Conservation (phyloP, 352 stramenopile species). For the Phytophthora brassicae region DNA sequence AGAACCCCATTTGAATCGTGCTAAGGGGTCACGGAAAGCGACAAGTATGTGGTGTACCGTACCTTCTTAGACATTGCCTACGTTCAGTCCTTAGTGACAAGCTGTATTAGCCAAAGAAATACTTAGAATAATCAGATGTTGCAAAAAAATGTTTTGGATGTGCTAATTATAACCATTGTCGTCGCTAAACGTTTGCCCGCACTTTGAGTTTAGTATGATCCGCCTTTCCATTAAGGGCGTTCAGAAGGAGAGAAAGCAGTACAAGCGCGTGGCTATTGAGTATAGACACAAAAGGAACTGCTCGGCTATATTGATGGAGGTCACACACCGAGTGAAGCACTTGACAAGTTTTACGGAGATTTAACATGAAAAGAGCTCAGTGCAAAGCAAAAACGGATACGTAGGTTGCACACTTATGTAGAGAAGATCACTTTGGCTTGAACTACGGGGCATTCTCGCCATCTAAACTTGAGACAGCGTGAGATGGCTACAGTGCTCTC, state of each 20-base stretch:
- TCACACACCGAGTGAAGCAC: not conserved
- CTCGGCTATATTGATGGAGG: not conserved
- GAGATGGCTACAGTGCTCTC: constrained; percentile 2
- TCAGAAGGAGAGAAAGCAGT: too few species aligned
- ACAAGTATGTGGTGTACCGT: too few species aligned
- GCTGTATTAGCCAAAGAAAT: too few species aligned
- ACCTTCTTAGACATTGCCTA: too few species aligned
- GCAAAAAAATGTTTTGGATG: too few species aligned
- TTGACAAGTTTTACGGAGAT: not conserved
- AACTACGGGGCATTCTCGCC: not conserved
- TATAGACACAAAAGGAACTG: not conserved
- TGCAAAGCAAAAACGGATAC: not conserved
- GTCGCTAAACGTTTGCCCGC: not conserved
- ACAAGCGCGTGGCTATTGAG: not conserved
- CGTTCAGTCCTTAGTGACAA: too few species aligned
- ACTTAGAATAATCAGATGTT: too few species aligned
- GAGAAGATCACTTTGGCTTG: not conserved
- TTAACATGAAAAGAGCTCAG: not conserved
- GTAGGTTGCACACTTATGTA: not conserved
- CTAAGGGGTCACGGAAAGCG: too few species aligned
- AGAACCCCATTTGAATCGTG: too few species aligned
- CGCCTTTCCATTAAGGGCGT: too few species aligned
- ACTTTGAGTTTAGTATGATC: too few species aligned
- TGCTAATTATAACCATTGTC: not conserved
- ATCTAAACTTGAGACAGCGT: not conserved